A percentile compares a stretch with the other conserved stretches of the same genome.
Evolutionary conservation across 2,329 filamentous ascomycete species (phyloP).

Genomic region (Periconia sp.): DNA sequence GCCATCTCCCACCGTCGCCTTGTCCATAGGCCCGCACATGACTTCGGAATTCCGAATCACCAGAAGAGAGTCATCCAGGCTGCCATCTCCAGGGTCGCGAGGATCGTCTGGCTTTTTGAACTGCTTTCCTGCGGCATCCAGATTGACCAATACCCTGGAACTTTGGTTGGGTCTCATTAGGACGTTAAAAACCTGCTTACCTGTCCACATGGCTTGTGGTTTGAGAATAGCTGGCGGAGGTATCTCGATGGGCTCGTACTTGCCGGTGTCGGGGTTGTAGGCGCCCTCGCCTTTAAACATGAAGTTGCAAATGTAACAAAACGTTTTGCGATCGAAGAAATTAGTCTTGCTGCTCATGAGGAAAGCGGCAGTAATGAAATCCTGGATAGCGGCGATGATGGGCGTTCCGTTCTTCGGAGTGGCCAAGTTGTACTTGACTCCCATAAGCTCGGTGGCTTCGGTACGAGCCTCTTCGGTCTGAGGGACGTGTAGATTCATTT

Average conservation of each 20-base stretch:
- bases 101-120: conserved; percentile 61
- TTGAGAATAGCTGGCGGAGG: conserved; percentile 86
- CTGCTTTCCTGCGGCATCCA: conserved; percentile 88
- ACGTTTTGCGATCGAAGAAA: conserved; percentile 87
- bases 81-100: conserved; percentile 74
- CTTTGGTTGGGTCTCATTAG: conserved; percentile 85
- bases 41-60: conserved; percentile 95
- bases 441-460: conserved; percentile 95
- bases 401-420: conserved; percentile 98
- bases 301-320: conserved; percentile 86
- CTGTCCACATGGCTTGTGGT: conserved; percentile 87
- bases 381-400: conserved; percentile 97
- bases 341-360: conserved; percentile 88
- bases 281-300: conserved; percentile 78
- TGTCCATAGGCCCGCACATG: conserved; percentile 98
- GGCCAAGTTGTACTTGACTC: conserved; percentile 92
- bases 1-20: conserved; percentile 92
- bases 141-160: conserved; percentile 82
- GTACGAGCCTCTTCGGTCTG: conserved; percentile 96
- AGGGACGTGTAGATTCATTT: conserved; percentile 98
- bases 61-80: conserved; percentile 76
- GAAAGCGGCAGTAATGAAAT: conserved; percentile 97
- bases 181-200: conserved; percentile 93
- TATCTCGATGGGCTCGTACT: conserved; percentile 70
- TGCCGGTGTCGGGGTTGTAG: conserved; percentile 49